phyloP scores from a whole-genome alignment of 2,329 filamentous ascomycete species.

The Venturia oleaginea region DNA sequence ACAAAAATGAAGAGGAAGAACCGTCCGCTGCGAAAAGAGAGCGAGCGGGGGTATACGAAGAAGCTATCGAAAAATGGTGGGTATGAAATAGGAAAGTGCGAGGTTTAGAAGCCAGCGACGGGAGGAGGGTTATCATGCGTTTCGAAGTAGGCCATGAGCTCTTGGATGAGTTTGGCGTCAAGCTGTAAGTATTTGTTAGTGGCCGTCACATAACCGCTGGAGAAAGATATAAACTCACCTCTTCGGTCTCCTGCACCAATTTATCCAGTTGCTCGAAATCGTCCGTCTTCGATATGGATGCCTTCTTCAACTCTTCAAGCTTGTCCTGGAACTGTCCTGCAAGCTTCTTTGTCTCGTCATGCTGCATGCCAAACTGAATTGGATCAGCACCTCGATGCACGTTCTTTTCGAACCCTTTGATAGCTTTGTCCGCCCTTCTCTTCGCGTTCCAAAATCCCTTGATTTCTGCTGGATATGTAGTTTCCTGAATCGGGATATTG shows the following conservation, averaged over 20 bases:
- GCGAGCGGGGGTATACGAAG: not conserved
- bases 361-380: slow-evolving; percentile 16
- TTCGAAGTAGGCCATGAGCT: slow-evolving; percentile 16
- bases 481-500: slow-evolving; percentile 13
- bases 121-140: slow-evolving; percentile 16
- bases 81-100: not conserved
- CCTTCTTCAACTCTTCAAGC: slow-evolving; percentile 14
- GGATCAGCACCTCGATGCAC: slow-evolving; percentile 15
- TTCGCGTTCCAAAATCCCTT: slow-evolving; percentile 16
- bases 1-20: not conserved
- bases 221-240: slow-evolving; percentile 8
- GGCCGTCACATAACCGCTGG: too few relatives aligned
- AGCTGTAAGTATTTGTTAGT: slow-evolving; percentile 6
- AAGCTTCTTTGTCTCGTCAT: slow-evolving; percentile 16
- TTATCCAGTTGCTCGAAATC: slow-evolving; percentile 14
- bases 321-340: slow-evolving; percentile 14
- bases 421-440: slow-evolving; percentile 14
- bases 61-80: not conserved
- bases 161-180: slow-evolving; percentile 15
- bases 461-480: slow-evolving; percentile 15
- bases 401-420: slow-evolving; percentile 15
- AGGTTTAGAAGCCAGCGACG: slow-evolving; percentile 13
- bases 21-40: not conserved
- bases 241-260: slow-evolving; percentile 14
- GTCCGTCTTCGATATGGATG: slow-evolving; percentile 15